Conservation (phyloP, 1,284 basidiomycete genomes). For the Rhodotorula sp. region DNA sequence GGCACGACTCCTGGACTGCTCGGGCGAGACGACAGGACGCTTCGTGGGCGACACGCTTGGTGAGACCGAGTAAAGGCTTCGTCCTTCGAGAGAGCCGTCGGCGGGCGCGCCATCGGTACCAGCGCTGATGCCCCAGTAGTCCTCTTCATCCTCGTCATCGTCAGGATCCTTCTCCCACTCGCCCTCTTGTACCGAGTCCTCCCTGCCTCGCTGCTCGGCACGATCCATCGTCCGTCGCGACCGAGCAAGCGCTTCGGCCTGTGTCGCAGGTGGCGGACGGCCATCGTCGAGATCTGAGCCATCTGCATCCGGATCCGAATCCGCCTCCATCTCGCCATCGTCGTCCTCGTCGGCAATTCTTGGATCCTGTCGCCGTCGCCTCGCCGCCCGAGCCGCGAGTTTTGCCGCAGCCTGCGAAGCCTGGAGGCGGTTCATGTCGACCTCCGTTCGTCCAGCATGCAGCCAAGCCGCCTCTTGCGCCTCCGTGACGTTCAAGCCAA, state of each 20-base stretch:
- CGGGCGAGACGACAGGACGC: too few species aligned
- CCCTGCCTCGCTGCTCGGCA: constrained; percentile 12
- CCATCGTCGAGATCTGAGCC: neutral
- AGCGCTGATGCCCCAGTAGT: constrained; percentile 12
- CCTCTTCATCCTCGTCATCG: constrained; percentile 39
- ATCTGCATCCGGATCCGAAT: neutral
- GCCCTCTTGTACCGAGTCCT: constrained; percentile 30
- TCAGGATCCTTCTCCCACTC: constrained; percentile 32
- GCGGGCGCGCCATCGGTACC: constrained; percentile 5
- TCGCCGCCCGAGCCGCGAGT: constrained; percentile 37
- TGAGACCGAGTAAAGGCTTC: too few species aligned
- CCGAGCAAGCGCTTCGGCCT: constrained; percentile 27
- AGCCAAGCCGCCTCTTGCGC: constrained; percentile 32
- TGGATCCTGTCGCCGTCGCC: neutral
- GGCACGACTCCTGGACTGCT: neutral
- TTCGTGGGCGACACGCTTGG: too few species aligned
- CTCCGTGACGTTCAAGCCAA: constrained; percentile 21
- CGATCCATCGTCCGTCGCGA: constrained; percentile 29
- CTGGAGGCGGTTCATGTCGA: constrained; percentile 47
- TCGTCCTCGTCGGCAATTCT: constrained; percentile 40
- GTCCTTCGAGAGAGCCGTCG: too few species aligned
- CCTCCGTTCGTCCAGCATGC: constrained; percentile 11
- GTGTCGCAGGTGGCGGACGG: constrained; percentile 13
- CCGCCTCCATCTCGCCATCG: constrained; percentile 28
- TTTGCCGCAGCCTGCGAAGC: constrained; percentile 46